Conservation (phyloP, 495 filamentous ascomycete species). For the Aspergillus funiculosus region DNA sequence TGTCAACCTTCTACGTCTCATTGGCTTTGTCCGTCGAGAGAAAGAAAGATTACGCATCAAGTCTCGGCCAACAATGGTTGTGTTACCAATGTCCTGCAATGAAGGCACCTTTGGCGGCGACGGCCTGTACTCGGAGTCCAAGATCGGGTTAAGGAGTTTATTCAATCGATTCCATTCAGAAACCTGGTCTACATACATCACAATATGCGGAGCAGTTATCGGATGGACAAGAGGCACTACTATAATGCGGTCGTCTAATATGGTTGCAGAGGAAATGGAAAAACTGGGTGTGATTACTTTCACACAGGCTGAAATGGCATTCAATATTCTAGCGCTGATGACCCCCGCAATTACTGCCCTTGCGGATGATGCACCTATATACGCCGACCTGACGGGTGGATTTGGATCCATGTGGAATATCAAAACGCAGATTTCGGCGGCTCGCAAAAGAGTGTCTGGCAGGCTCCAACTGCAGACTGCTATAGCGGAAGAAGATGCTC, state of each 20-base stretch:
- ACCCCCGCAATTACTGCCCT: conserved; percentile 82
- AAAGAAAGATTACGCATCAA: conserved; percentile 69
- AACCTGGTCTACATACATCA: conserved; percentile 92
- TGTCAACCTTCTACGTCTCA: conserved; percentile 85
- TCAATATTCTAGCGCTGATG: conserved; percentile 96
- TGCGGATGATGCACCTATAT: conserved; percentile 44
- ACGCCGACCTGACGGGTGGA: conserved; percentile 25
- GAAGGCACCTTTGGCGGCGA: conserved; percentile 98
- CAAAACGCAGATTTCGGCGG: conserved; percentile 40
- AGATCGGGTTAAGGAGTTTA: conserved; percentile 89
- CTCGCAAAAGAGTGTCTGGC: conserved; percentile 75
- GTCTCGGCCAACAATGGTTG: conserved; percentile 90
- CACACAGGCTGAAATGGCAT: conserved; percentile 99
- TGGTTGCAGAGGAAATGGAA: conserved; percentile 92
- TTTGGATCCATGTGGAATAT: conserved; percentile 19
- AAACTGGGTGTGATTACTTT: conserved; percentile 94
- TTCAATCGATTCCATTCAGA: conserved; percentile 98
- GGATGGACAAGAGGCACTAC: conserved; percentile 98
- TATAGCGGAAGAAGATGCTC: conserved; percentile 14
- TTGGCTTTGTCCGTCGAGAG: conserved; percentile 80
- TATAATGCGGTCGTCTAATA: conserved; percentile 95
- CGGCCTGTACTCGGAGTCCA: conserved; percentile 96
- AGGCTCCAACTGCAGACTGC: conserved; percentile 50
- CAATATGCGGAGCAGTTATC: conserved; percentile 96
- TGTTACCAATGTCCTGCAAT: conserved; percentile 92